Evolutionary conservation across 305 asterid genomes (phyloP).

Genomic region (Fraxinus dipetala): DNA sequence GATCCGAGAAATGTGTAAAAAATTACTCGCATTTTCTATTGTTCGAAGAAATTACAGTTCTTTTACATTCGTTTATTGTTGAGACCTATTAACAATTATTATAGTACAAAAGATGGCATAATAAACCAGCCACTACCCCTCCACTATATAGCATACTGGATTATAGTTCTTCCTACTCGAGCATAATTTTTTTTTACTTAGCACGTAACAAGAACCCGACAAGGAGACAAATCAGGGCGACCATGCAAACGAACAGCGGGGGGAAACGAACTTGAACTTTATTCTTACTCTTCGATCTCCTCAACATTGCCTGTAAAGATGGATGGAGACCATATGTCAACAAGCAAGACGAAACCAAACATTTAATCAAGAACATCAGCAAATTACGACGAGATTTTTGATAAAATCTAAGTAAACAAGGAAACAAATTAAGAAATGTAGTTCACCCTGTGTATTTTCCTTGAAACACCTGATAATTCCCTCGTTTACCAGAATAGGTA

Average conservation of each 20-base stretch:
- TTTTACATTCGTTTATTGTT: background rate
- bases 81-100: constrained; percentile 24
- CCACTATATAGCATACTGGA: constrained; percentile 25
- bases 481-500: background rate
- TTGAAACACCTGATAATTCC: background rate
- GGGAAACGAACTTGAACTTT: constrained; percentile 69
- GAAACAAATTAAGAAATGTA: background rate
- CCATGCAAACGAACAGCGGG: constrained; percentile 72
- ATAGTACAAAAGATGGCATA: constrained; percentile 25
- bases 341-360: background rate
- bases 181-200: constrained; percentile 15
- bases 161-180: background rate
- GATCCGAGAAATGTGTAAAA: background rate
- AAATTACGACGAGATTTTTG: background rate
- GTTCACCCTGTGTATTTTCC: background rate
- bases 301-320: constrained; percentile 44
- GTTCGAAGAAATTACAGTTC: background rate
- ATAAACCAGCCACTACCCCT: constrained; percentile 28
- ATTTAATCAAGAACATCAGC: background rate
- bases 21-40: background rate
- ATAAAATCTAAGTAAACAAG: background rate
- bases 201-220: constrained; percentile 48
- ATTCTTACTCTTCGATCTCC: constrained; percentile 35
- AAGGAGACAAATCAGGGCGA: constrained; percentile 57
- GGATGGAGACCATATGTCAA: background rate